These are phyloP conservation scores for Wickerhamiella brachini DNA, from an alignment of 805 yeast genomes.

Conservation along the genomic window DNA sequence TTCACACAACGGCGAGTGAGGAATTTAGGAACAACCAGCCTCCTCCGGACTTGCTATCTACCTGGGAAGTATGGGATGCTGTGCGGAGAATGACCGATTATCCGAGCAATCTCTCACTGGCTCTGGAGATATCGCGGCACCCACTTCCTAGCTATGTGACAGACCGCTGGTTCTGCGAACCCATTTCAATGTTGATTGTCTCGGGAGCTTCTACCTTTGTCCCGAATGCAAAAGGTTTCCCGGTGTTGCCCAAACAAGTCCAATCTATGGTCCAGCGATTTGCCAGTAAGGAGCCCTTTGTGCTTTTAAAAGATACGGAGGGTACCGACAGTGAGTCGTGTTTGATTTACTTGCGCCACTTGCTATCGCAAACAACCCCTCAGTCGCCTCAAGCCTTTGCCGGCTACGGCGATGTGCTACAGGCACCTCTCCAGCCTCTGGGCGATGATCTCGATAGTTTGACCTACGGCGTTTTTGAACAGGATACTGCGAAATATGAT, in stretches of 20 bases:
- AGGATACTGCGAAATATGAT: conserved; percentile 54
- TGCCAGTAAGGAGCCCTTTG: conserved; percentile 29
- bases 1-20: conserved; percentile 25
- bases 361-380: conserved; percentile 20
- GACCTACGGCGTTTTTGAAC: conserved; percentile 58
- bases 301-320: conserved; percentile 33
- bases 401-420: conserved; percentile 32
- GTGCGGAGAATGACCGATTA: conserved; percentile 44
- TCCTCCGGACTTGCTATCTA: conserved; percentile 35
- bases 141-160: conserved; percentile 37
- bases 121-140: conserved; percentile 57
- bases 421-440: conserved; percentile 65
- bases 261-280: conserved; percentile 37
- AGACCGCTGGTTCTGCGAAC: conserved; percentile 56
- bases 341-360: conserved; percentile 32
- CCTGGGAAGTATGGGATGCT: conserved; percentile 68
- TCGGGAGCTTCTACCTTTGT: conserved; percentile 41
- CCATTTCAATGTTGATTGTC: conserved; percentile 42
- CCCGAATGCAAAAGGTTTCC: conserved; percentile 45
- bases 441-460: conserved; percentile 39
- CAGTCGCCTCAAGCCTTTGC: conserved; percentile 25
- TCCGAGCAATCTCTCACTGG: conserved; percentile 46
- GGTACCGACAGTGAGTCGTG: conserved; percentile 24
- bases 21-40: conserved; percentile 28
- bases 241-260: conserved; percentile 47